Base-by-base conservation (phyloP, 2,329 filamentous ascomycete species). In the Fusarium denticulatum region DNA sequence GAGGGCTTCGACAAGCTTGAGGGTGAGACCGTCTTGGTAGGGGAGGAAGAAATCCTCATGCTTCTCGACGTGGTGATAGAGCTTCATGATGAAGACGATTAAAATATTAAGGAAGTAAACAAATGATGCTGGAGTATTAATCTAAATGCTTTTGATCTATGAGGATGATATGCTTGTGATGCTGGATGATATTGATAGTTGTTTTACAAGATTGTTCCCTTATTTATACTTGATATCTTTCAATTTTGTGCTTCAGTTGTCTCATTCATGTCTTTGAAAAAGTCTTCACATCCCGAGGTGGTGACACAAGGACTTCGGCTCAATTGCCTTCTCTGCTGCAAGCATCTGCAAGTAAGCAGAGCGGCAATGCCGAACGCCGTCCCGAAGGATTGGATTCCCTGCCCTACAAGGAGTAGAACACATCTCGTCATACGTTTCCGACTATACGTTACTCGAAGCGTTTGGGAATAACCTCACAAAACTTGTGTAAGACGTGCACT, bases 31-130 rank as follows among this genome's bases (percentile, higher is more conserved):
- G 2, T 64, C 26, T 16, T 45, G 36, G n/a, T 40, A 42, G 22
- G 64, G 60, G 26, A 64, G 64, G 32, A 67, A 67, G 37, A 67
- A 67, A 5, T 67, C 64, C 37, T 64, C 60, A 32, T 64, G 60
- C 14, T 47, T 67, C 26, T 67, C 60, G 52, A 58, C n/a, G 32
- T 64, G 60, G 26, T 42, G 64, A 4, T 58, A 42, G 14, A 67
- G 20, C 45, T 67, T 55, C 64, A 67, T 67, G 34, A 26, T 53
- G 39, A 16, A 24, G 26, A n/a, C 3, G 5, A 36, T 52, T 22
- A 36, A 4, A 0, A 3, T 20, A 52, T 52, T 22, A 45, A 42
- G 4, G 10, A 8, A 15, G 3, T 8, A 15, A 26, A n/a, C 20
- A 9, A 28, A 20, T 18, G 20, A 26, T 3, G 32, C 15, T 22